phyloP scores from a whole-genome alignment of 2,329 filamentous ascomycete species.

The Amylocarpus encephaloides region DNA sequence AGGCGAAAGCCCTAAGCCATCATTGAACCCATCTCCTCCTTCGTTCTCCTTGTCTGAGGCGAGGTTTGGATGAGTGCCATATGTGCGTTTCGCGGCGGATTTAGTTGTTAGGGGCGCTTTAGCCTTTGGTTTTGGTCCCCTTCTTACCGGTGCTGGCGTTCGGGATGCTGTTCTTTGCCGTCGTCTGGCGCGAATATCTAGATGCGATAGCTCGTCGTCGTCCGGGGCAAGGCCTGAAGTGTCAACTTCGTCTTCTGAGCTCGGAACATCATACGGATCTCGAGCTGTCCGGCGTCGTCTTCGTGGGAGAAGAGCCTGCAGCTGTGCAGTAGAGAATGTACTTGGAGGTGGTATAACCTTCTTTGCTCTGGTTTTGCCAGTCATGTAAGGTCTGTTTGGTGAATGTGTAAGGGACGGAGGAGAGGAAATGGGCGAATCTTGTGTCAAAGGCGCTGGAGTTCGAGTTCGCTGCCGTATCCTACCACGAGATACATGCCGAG shows the following conservation, averaged over 20 bases:
- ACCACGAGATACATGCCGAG: conserved; percentile 18
- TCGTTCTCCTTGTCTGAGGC: conserved; percentile 55
- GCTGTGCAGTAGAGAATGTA: conserved; percentile 31
- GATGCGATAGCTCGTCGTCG: conserved; percentile 50
- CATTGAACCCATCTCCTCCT: conserved; percentile 32
- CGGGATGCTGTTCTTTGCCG: conserved; percentile 17
- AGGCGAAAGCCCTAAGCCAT: conserved; percentile 37
- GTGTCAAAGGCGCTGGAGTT: conserved; percentile 23
- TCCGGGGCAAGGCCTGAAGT: conserved; percentile 43
- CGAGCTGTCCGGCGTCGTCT: conserved; percentile 27
- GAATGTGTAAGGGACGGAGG: conserved; percentile 62
- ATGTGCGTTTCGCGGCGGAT: conserved; percentile 37
- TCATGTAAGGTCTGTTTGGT: conserved; percentile 40
- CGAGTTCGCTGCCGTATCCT: conserved; percentile 20
- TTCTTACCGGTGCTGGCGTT: conserved; percentile 22
- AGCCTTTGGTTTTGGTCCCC: conserved; percentile 24
- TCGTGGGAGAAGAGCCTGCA: conserved; percentile 34
- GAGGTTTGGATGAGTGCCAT: conserved; percentile 35
- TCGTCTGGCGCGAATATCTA: conserved; percentile 35
- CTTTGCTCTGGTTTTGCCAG: conserved; percentile 14
- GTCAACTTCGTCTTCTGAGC: conserved; percentile 41
- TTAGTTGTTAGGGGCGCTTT: conserved; percentile 12
- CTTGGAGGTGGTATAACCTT: conserved; percentile 20
- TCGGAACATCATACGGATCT: conserved; percentile 36
- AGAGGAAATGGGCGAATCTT: conserved; percentile 42